Evolutionary conservation across 2,329 filamentous ascomycete species (phyloP).

Genomic region (Truncatella angustata): DNA sequence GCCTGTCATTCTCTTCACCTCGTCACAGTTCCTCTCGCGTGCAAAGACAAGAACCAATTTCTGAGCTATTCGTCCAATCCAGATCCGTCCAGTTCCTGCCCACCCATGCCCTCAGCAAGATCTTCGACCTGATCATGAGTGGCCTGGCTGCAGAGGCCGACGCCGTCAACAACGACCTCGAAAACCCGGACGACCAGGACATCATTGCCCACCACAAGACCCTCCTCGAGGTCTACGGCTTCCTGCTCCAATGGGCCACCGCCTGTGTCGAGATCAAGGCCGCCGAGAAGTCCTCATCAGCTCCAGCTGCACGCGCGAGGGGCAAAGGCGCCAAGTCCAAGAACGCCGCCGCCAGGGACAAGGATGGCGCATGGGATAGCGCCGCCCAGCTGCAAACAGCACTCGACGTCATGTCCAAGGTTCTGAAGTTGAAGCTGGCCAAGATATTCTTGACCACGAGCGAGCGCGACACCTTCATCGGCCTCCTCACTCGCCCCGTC

Average conservation of each 20-base stretch:
- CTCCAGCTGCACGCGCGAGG: slow-evolving; percentile 68
- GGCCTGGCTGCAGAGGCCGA: slow-evolving; percentile 85
- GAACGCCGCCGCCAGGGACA: slow-evolving; percentile 56
- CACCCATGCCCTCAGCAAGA: slow-evolving; percentile 81
- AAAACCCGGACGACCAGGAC: slow-evolving; percentile 84
- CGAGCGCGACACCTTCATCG: slow-evolving; percentile 92
- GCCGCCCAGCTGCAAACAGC: slow-evolving; percentile 82
- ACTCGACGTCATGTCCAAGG: slow-evolving; percentile 93
- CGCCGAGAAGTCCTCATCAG: slow-evolving; percentile 78
- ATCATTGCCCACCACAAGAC: slow-evolving; percentile 83
- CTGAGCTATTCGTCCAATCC: slow-evolving; percentile 62
- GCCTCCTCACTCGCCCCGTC: slow-evolving; percentile 85
- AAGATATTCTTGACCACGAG: slow-evolving; percentile 96
- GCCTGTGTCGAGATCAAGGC: slow-evolving; percentile 92
- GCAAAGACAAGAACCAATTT: slow-evolving; percentile 48
- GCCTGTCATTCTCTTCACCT: slow-evolving; percentile 6
- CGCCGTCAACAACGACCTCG: slow-evolving; percentile 78
- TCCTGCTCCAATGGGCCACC: slow-evolving; percentile 92
- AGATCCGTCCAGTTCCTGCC: slow-evolving; percentile 82
- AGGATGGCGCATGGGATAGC: slow-evolving; percentile 85
- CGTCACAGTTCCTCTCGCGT: slow-evolving; percentile 17
- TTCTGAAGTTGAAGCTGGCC: slow-evolving; percentile 85
- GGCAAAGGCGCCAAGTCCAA: slow-evolving; percentile 75
- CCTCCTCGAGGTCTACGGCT: slow-evolving; percentile 89
- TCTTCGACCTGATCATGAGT: slow-evolving; percentile 86